Evolutionary conservation across 257 asterid genomes (phyloP), one percentile per base, ranked within the genome.

Genomic region (Salvia hispanica): DNA sequence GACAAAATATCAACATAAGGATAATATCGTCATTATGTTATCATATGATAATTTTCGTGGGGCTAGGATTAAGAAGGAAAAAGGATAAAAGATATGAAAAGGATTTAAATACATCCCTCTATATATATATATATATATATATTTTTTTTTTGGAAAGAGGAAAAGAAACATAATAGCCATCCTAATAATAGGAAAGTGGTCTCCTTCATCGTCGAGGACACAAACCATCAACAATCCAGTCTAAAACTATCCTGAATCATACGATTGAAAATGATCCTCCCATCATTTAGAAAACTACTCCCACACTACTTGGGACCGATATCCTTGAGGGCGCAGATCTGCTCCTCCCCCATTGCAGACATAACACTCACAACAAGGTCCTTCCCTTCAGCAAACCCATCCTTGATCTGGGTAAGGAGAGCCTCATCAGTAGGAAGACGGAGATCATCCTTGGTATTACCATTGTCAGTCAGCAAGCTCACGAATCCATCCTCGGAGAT

Each of bases 271-370:
- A 50, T 73, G 10, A 31, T 52, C 74, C 72, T 66, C 79, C 79
- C 75, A 70, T 75, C 69, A 71, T 66, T 65, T 43, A 34, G 66
- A 55, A 67, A 54, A 51, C 67, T 62, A 62, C 60, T 64, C 50
- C 6, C 9, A 5, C 9, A 47, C 64, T 84, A 84, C 81, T 87
- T 89, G 67, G 91, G 89, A 55, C 93, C 96, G 42, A 91, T 82
- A 70, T 91, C 96, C 91, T 91, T 91, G 81, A 91, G 84, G 37
- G 87, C 95, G 65, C 76, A 61, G 69, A 91, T 91, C 81, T 91
- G 96, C 86, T 91, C 97, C 91, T 91, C 97, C n/a, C 96, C 96
- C 97, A 91, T 91, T 3, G 97, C 82, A 25, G 91, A 83, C 97
- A 88, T 86, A 66, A 91, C 97, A 54, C 96, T 86, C 71, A 91